Evolutionary conservation across 805 yeast species (phyloP), one percentile per base, ranked within the genome.

Genomic region (Candida qinlingensis): DNA sequence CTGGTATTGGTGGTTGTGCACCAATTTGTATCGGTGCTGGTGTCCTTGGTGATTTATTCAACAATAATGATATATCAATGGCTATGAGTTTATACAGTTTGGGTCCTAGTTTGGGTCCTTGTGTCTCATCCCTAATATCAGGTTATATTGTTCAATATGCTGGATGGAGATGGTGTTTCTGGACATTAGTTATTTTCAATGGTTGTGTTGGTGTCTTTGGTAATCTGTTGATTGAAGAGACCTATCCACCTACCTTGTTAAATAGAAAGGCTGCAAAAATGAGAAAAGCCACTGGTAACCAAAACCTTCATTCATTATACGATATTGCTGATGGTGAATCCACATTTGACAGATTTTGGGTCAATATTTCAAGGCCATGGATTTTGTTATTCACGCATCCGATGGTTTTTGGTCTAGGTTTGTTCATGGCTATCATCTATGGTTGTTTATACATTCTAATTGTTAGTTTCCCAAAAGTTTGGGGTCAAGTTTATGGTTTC

Each of bases 11-110:
- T 45, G 87, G 85, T 6, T 76, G 83, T 46, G 82, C 86, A 0
- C 84, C 89, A 2, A 66, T 83, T 36, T 79, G 82, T 41, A 82
- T 82, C 7, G 87, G 87, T 27, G 86, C 87, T 1, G 89, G 88
- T 25, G 76, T 80, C 7, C 65, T 84, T 39, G 80, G 85, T 19
- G 90, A 84, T 58, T 58, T 83, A 51, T 83, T 73, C 58, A 69
- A 69, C 45, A 77, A 75, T 50, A 60, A 68, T 42, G 71, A 75
- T 34, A 71, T 88, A 45, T 79, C 76, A 44, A 60, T 68, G 36
- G 85, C 85, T 1, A 67, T 82, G 69, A 79, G 84, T 2, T 64
- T 77, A 7, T 82, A 75, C 59, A 68, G 77, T 4, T 59, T 72
- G 51, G 72, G 74, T 42, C 77, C 81, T 39, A 65, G 74, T 9